Evolutionary conservation across 805 yeast genomes (phyloP), one percentile per base, ranked within the genome.

Genomic region (Wickerhamomyces strasburgensis): DNA sequence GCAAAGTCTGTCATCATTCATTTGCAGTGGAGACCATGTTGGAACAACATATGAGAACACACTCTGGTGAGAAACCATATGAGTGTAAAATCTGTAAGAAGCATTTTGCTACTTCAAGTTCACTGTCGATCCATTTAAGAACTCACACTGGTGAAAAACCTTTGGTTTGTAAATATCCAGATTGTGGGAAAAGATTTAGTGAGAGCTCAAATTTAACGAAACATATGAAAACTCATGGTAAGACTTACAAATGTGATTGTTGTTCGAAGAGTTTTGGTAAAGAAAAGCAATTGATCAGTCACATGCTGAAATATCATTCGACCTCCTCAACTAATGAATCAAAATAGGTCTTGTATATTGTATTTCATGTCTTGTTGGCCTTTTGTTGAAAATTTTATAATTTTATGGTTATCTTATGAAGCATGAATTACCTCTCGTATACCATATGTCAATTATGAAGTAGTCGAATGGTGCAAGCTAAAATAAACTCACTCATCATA

Each of bases 81-180:
- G 59, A 58, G 36, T 90, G 98, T 58, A 65, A 70, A 18, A 54
- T 66, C 2, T 90, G 98, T 58, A 80, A 73, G 5, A 89, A 87
- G 57, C 57, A 65, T 18, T 90, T 90, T 64, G 83, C 95, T 9
- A 86, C 95, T 2, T 74, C 84, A 19, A 80, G 93, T 4, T 80
- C 93, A 13, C 65, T 89, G 31, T 81, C 87, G 2, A 86, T 90
- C 21, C 98, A 93, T 61, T 60, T 73, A 31, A 68, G 98, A 42
- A 80, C 80, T 2, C 98, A 90, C 59, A 84, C 95, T 1, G 97
- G 97, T 2, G 90, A 83, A 42, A 86, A 83, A 58, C 97, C 97
- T 3, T 64, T 90, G 47, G 65, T 60, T 24, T 90, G 98, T 60
- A 80, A 78, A 44, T 73, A 74, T 61, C 86, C 85, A 0, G 81